Conservation (phyloP, 2,329 filamentous ascomycete species). For the Rhynchosporium agropyri region DNA sequence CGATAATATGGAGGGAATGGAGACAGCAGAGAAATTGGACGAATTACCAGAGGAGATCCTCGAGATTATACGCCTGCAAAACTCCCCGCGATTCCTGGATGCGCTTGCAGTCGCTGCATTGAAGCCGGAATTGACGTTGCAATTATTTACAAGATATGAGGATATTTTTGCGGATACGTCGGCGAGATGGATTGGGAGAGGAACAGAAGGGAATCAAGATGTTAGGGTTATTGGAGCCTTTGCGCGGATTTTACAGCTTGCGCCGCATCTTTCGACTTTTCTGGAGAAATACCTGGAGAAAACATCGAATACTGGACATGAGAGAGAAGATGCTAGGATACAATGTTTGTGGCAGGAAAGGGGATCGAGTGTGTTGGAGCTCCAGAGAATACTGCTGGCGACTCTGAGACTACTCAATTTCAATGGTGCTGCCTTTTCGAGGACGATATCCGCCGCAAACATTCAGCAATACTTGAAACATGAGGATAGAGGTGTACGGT, state of each 20-base stretch:
- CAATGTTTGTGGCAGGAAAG: conserved; percentile 34
- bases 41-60: conserved; percentile 72
- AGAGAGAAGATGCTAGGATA: conserved; percentile 33
- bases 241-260: conserved; percentile 78
- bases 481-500: conserved; percentile 64
- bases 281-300: conserved; percentile 54
- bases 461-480: conserved; percentile 71
- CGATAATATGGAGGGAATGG: not conserved
- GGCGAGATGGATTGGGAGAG: conserved; percentile 71
- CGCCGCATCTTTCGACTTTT: conserved; percentile 76
- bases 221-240: conserved; percentile 67
- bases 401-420: conserved; percentile 79
- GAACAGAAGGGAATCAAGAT: conserved; percentile 25
- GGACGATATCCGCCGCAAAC: conserved; percentile 64
- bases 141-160: conserved; percentile 74
- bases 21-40: conserved; percentile 47
- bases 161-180: conserved; percentile 79
- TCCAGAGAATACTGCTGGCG: conserved; percentile 61
- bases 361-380: conserved; percentile 44
- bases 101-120: conserved; percentile 71
- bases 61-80: conserved; percentile 64
- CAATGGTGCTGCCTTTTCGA: conserved; percentile 68
- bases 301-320: conserved; percentile 37
- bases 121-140: conserved; percentile 68
- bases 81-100: conserved; percentile 69